phyloP scores from a whole-genome alignment of 192 early-diverging fungal species.

The Linnemannia exigua region DNA sequence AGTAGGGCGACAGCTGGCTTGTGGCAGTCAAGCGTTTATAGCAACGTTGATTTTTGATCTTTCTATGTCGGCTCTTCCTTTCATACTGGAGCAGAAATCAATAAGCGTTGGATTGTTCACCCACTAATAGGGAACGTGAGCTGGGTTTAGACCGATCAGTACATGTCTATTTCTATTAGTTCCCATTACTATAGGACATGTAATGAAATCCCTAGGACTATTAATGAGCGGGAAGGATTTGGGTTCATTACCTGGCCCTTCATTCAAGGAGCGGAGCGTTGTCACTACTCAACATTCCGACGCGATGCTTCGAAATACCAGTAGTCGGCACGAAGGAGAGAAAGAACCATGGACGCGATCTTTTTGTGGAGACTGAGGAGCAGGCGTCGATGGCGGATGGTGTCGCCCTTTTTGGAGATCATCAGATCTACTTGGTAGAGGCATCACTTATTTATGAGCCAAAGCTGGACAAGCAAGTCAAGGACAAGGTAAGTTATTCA shows the following conservation, averaged over 20 bases:
- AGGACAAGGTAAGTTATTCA: no score
- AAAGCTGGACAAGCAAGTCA: conserved; percentile 12
- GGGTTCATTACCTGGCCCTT: conserved; percentile 11
- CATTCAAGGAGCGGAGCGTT: conserved; percentile 19
- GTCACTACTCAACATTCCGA: neutral
- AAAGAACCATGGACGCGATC: conserved; percentile 14
- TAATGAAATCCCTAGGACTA: neutral
- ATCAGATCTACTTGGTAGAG: conserved; percentile 21
- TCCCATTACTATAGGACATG: conserved; percentile 1
- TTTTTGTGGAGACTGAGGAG: conserved; percentile 13
- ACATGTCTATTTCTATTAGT: neutral
- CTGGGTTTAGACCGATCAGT: no score
- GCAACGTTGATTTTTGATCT: no score
- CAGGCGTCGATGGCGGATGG: conserved; percentile 13
- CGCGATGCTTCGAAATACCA: conserved; percentile 8
- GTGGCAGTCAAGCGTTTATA: no score
- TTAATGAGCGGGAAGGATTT: conserved; percentile 7
- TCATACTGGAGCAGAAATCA: no score
- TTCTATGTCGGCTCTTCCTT: no score
- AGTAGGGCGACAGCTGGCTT: no score
- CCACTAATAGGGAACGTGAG: no score
- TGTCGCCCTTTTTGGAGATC: conserved; percentile 13
- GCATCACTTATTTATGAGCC: conserved; percentile 16
- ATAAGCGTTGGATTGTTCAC: no score
- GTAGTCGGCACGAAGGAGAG: conserved; percentile 10